phyloP scores from a whole-genome alignment of 306 rosid genomes.

The Quercus glauca region DNA sequence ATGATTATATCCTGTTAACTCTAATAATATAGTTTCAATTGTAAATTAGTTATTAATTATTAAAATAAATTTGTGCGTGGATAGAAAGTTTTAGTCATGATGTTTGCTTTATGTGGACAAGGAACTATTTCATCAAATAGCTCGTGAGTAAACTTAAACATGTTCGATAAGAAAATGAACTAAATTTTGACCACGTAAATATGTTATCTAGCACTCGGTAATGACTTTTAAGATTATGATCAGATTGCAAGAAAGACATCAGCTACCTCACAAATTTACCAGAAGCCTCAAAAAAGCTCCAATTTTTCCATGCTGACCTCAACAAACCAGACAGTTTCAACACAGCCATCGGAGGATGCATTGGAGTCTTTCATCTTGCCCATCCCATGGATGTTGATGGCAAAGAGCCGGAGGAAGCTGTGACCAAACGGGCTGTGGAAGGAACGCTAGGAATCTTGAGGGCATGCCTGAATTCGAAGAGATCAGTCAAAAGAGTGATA shows the following conservation, averaged over 20 bases:
- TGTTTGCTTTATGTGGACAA: too few relatives aligned
- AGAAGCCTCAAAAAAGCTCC: constrained; percentile 37
- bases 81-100: too few relatives aligned
- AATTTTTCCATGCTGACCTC: constrained; percentile 38
- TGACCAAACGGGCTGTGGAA: constrained; percentile 37
- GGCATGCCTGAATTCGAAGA: constrained; percentile 42
- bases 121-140: too few relatives aligned
- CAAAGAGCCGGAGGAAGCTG: constrained; percentile 30
- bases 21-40: too few relatives aligned
- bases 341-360: constrained; percentile 41
- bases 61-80: too few relatives aligned
- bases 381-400: constrained; percentile 35
- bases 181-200: too few relatives aligned
- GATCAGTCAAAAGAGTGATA: constrained; percentile 40
- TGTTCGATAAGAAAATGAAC: too few relatives aligned
- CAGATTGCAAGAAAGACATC: constrained; percentile 29
- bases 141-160: too few relatives aligned
- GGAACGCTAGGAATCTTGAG: constrained; percentile 47
- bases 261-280: constrained; percentile 51
- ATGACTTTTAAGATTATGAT: not conserved
- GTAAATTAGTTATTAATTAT: too few relatives aligned
- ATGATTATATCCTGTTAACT: too few relatives aligned
- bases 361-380: constrained; percentile 56
- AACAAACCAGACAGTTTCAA: constrained; percentile 33
- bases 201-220: too few relatives aligned